phyloP scores from a whole-genome alignment of 2,329 filamentous ascomycete species.

The Sclerotinia trifoliorum region DNA sequence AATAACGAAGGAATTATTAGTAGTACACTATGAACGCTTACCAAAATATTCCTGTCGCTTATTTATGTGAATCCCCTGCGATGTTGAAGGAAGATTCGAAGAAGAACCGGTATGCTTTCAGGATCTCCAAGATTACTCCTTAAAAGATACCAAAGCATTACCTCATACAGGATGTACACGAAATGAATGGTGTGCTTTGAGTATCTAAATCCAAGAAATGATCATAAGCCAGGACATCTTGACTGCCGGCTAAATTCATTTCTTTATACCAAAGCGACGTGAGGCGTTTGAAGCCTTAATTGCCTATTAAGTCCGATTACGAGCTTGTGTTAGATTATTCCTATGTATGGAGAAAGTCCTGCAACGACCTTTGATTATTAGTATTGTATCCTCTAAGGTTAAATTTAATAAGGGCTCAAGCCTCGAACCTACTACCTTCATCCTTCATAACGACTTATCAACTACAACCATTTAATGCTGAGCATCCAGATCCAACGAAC shows the following conservation, averaged over 20 bases:
- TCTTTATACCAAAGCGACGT: neutral
- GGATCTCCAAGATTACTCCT: neutral
- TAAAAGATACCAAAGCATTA: neutral
- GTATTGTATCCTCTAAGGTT: neutral
- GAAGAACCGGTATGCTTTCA: neutral
- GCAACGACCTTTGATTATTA: neutral
- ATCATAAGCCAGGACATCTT: neutral
- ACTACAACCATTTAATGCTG: constrained; percentile 1
- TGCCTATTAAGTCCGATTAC: neutral
- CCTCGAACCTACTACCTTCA: neutral
- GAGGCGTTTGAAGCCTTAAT: neutral
- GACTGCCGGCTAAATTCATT: neutral
- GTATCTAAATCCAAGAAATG: neutral
- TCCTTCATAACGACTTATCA: neutral
- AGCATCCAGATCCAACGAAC: neutral
- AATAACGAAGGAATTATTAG: neutral
- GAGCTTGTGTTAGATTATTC: constrained; percentile 1
- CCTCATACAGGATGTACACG: neutral
- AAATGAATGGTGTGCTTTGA: neutral
- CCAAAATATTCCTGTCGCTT: neutral
- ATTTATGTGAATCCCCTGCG: neutral
- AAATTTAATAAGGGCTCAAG: neutral
- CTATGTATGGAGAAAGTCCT: neutral
- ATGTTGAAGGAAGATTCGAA: neutral
- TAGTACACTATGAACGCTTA: neutral